These are phyloP conservation scores for Suhomyces guaymorum DNA, from an alignment of 1,139 yeast species.

Conservation along the genomic window DNA sequence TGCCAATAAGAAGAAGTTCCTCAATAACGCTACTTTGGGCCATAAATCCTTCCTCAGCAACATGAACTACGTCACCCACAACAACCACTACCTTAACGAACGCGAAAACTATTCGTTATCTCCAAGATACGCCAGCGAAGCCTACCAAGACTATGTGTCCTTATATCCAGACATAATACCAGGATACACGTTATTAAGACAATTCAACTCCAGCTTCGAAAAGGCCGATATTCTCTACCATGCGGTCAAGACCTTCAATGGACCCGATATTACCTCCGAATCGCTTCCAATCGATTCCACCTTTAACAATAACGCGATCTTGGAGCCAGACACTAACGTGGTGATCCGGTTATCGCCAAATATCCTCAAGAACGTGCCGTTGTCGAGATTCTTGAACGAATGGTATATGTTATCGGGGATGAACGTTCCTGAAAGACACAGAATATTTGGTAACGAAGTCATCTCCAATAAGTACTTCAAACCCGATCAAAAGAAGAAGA, in stretches of 20 bases:
- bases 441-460: conserved; percentile 22
- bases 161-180: conserved; percentile 23
- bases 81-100: conserved; percentile 25
- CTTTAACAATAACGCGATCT: conserved; percentile 1
- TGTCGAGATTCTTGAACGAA: conserved; percentile 34
- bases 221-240: conserved; percentile 22
- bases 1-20: conserved; percentile 6
- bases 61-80: conserved; percentile 28
- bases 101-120: conserved; percentile 14
- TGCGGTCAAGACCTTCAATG: conserved; percentile 15
- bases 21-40: conserved; percentile 15
- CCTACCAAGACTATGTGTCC: conserved; percentile 18
- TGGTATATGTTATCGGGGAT: conserved; percentile 36
- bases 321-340: conserved; percentile 19
- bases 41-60: conserved; percentile 29
- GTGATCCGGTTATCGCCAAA: conserved; percentile 32
- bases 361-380: conserved; percentile 19
- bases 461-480: conserved; percentile 19
- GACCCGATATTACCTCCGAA: conserved; percentile 1
- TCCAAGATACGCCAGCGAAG: conserved; percentile 12
- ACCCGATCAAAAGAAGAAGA: conserved; percentile 10
- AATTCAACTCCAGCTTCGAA: conserved; percentile 18
- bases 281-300: conserved; percentile 4
- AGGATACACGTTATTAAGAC: conserved; percentile 27
- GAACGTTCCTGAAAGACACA: conserved; percentile 20